Percentiles rank a stretch among this genome's conserved stretches.
These are phyloP conservation scores for Auricularia auricula-judae DNA, from an alignment of 768 basidiomycete genomes.

Conservation along the genomic window DNA sequence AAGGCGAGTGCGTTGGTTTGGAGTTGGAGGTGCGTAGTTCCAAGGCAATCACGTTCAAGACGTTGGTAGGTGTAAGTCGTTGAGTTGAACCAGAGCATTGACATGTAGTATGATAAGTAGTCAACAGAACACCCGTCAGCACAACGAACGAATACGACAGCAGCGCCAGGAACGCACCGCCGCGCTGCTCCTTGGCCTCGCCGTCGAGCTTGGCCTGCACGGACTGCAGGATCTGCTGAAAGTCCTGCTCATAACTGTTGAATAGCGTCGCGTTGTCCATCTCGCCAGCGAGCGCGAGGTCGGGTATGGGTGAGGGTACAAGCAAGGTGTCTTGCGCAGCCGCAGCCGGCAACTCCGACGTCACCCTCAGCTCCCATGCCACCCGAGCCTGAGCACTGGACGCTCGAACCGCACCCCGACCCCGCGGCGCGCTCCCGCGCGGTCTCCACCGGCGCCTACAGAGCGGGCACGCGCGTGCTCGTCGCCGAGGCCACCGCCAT, in stretches of 20 bases:
- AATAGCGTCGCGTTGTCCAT: conserved; percentile 85
- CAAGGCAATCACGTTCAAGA: neutral
- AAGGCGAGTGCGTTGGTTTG: too few relatives aligned
- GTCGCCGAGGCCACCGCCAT: conserved; percentile 33
- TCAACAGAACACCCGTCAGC: conserved; percentile 2
- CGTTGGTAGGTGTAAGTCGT: too few relatives aligned
- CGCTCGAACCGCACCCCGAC: conserved; percentile 21
- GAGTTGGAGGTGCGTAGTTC: too few relatives aligned
- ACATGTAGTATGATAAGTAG: too few relatives aligned
- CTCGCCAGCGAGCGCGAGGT: neutral
- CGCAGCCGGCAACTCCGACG: too few relatives aligned
- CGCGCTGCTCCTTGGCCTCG: conserved; percentile 51
- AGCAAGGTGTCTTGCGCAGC: too few relatives aligned
- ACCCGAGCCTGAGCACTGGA: too few relatives aligned
- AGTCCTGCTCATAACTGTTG: conserved; percentile 88
- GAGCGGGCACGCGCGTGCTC: conserved; percentile 40
- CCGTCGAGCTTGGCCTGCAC: conserved; percentile 70
- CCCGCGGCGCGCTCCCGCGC: conserved; percentile 40
- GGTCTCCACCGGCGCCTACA: conserved; percentile 27
- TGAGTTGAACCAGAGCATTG: too few relatives aligned
- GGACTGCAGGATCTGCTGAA: conserved; percentile 66
- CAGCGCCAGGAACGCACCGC: conserved; percentile 38
- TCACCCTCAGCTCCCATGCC: too few relatives aligned
- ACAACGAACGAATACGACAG: neutral
- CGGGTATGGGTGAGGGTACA: too few relatives aligned